Percentiles rank a stretch among this genome's conserved stretches.
These are phyloP conservation scores for Cyamopsis tetragonoloba DNA, from an alignment of 306 rosid genomes.

Conservation along the genomic window DNA sequence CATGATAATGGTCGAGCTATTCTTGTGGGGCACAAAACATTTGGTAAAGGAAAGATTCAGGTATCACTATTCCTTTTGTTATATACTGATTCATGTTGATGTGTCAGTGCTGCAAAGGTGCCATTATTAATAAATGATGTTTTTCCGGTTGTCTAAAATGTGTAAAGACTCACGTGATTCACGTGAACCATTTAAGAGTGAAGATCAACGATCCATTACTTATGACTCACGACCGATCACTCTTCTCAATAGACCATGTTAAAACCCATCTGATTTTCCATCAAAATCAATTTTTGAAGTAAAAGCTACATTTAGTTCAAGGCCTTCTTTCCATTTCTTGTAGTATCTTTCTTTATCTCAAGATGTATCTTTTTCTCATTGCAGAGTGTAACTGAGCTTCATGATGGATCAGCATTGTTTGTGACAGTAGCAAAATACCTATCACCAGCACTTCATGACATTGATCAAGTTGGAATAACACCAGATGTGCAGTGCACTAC, in stretches of 20 bases:
- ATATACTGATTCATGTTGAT: too few relatives aligned
- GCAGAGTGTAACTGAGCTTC: slow-evolving; percentile 91
- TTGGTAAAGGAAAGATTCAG: slow-evolving; percentile 99
- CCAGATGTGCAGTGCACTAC: slow-evolving; percentile 96
- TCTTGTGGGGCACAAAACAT: slow-evolving; percentile 87
- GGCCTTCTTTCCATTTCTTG: neutral
- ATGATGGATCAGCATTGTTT: slow-evolving; percentile 91
- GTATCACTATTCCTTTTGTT: slow-evolving; percentile 27
- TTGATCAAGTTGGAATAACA: slow-evolving; percentile 83
- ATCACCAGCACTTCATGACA: slow-evolving; percentile 90
- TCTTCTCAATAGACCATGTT: too few relatives aligned
- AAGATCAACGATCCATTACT: too few relatives aligned
- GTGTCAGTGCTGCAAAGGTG: too few relatives aligned
- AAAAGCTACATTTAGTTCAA: neutral
- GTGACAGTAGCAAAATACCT: slow-evolving; percentile 90
- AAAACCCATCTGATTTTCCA: too few relatives aligned
- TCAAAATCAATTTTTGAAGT: neutral
- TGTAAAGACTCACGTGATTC: too few relatives aligned
- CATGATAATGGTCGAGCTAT: slow-evolving; percentile 90
- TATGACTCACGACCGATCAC: too few relatives aligned
- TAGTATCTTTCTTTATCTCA: neutral
- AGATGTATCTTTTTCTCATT: slow-evolving; percentile 14
- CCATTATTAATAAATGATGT: too few relatives aligned
- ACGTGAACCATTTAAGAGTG: too few relatives aligned
- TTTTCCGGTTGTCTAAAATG: too few relatives aligned